These are phyloP conservation scores for Eutrema salsugineum DNA, from an alignment of 441 rosid species.

Conservation along the genomic window DNA sequence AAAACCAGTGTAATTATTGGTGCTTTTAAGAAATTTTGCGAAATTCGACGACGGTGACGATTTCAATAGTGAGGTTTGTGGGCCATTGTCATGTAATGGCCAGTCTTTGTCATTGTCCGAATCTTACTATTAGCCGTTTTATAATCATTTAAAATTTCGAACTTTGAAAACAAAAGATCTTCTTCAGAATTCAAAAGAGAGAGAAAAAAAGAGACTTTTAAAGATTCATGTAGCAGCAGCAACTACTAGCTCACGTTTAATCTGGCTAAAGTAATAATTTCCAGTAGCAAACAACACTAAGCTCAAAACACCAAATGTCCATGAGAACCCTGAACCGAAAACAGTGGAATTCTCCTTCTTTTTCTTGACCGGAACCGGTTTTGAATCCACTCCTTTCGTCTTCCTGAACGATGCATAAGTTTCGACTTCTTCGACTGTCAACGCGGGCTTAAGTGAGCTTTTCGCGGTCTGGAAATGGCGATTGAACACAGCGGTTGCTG, in stretches of 20 bases:
- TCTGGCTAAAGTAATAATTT: constrained; percentile 34
- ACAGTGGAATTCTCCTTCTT: constrained; percentile 18
- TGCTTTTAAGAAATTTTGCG: not conserved
- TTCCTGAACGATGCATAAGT: constrained; percentile 61
- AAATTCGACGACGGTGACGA: constrained; percentile 4
- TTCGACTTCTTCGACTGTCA: constrained; percentile 58
- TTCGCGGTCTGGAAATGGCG: constrained; percentile 67
- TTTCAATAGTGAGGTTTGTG: constrained; percentile 6
- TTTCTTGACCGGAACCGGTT: not conserved
- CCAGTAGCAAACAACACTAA: constrained; percentile 36
- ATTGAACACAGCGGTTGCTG: constrained; percentile 50
- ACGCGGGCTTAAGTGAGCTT: constrained; percentile 69
- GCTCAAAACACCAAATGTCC: constrained; percentile 37
- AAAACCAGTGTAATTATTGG: not conserved
- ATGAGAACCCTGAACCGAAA: constrained; percentile 16
- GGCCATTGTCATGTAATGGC: constrained; percentile 11
- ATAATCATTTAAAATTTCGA: constrained; percentile 6
- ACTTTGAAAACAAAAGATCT: constrained; percentile 1
- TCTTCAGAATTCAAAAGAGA: not conserved
- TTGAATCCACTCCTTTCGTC: constrained; percentile 4
- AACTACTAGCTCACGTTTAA: constrained; percentile 13
- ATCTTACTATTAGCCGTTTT: constrained; percentile 14
- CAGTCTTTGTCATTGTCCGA: constrained; percentile 25
- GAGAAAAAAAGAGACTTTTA: not conserved
- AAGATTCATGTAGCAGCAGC: constrained; percentile 31